Evolutionary conservation across 352 stramenopile genomes (phyloP).

Genomic region (Globisporangium megalacanthum): DNA sequence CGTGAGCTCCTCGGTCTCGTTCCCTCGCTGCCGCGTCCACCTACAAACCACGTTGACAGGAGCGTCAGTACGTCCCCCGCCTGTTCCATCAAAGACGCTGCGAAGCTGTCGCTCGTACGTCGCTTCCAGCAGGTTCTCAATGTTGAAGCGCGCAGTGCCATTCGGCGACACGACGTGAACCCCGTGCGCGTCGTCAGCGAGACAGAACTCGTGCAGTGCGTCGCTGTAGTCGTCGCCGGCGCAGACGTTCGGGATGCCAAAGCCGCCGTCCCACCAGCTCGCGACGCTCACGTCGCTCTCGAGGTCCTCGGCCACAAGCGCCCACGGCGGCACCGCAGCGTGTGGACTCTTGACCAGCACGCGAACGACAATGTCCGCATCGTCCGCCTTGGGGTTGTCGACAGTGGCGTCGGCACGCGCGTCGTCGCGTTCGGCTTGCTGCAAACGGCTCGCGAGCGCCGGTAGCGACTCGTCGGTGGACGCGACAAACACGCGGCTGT

Average conservation of each 20-base stretch:
- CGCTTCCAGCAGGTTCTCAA: slow-evolving; percentile 74
- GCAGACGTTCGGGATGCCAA: slow-evolving; percentile 69
- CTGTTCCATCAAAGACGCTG: not conserved
- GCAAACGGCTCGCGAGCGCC: slow-evolving; percentile 5
- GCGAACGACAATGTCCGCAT: slow-evolving; percentile 17
- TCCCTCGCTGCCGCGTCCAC: slow-evolving; percentile 19
- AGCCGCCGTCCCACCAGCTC: slow-evolving; percentile 74
- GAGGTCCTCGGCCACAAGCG: slow-evolving; percentile 45
- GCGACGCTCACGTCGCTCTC: slow-evolving; percentile 67
- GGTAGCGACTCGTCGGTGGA: slow-evolving; percentile 2
- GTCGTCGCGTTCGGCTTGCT: not conserved
- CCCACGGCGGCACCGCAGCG: slow-evolving; percentile 56
- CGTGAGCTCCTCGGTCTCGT: slow-evolving; percentile 28
- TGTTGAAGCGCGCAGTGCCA: slow-evolving; percentile 57
- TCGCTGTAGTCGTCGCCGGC: slow-evolving; percentile 51
- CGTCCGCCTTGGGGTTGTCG: not conserved
- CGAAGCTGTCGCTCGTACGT: slow-evolving; percentile 17
- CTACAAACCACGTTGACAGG: not conserved
- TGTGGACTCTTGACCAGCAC: slow-evolving; percentile 57
- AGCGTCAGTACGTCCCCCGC: slow-evolving; percentile 26
- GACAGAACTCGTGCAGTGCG: slow-evolving; percentile 47
- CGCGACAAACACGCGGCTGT: slow-evolving; percentile 13
- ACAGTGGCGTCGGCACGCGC: not conserved
- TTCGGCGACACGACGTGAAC: slow-evolving; percentile 30
- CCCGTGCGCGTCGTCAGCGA: slow-evolving; percentile 33